Evolutionary conservation across 2,329 filamentous ascomycete genomes (phyloP).

Genomic region (Elsinoe arachidis): DNA sequence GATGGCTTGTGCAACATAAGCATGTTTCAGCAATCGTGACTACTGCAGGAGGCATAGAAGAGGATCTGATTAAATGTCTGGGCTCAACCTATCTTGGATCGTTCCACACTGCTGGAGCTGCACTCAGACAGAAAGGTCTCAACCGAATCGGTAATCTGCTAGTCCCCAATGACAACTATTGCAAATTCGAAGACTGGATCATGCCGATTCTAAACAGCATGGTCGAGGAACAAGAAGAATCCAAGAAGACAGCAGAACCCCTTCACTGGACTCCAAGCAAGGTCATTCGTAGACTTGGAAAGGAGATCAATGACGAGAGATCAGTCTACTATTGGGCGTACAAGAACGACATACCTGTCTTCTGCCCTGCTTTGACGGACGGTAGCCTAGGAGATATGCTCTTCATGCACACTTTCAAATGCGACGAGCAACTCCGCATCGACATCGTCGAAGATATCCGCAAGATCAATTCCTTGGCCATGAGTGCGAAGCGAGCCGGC

Average conservation of each 20-base stretch:
- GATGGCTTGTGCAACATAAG: slow-evolving; percentile 85
- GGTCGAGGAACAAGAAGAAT: slow-evolving; percentile 85
- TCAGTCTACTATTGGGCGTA: slow-evolving; percentile 97
- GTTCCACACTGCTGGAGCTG: slow-evolving; percentile 68
- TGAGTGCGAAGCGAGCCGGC: slow-evolving; percentile 76
- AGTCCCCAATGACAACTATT: slow-evolving; percentile 96
- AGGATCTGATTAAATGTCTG: slow-evolving; percentile 97
- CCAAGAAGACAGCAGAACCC: slow-evolving; percentile 51
- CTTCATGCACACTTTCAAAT: slow-evolving; percentile 94
- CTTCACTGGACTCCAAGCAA: slow-evolving; percentile 91
- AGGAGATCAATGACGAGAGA: slow-evolving; percentile 85
- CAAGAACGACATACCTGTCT: slow-evolving; percentile 93
- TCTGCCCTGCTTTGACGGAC: slow-evolving; percentile 92
- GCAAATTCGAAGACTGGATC: slow-evolving; percentile 95
- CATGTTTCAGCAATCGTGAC: slow-evolving; percentile 92
- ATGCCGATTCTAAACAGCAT: slow-evolving; percentile 90
- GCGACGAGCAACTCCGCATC: slow-evolving; percentile 69
- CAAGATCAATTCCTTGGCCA: slow-evolving; percentile 82
- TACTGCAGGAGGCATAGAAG: slow-evolving; percentile 89
- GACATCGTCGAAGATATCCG: slow-evolving; percentile 94
- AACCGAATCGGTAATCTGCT: slow-evolving; percentile 95
- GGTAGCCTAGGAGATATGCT: slow-evolving; percentile 96
- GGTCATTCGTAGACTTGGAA: slow-evolving; percentile 79
- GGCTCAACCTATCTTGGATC: slow-evolving; percentile 87
- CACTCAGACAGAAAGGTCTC: slow-evolving; percentile 72